Evolutionary conservation across 805 yeast genomes (phyloP).

Genomic region (Kregervanrija delftensis): DNA sequence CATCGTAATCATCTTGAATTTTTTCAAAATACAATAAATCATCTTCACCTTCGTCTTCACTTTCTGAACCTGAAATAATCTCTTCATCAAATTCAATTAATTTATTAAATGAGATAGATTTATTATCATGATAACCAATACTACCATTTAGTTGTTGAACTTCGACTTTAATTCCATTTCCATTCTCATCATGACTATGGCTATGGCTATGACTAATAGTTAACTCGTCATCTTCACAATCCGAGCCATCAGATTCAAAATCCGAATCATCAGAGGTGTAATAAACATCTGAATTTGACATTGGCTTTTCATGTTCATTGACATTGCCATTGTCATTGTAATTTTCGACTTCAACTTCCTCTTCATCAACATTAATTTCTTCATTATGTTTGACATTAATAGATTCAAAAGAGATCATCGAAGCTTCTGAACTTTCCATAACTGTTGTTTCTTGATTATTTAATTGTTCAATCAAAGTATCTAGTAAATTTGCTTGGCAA

Average conservation of each 20-base stretch:
- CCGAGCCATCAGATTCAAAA: constrained; percentile 23
- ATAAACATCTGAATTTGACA: constrained; percentile 3
- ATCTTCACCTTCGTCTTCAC: constrained; percentile 5
- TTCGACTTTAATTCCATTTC: neutral
- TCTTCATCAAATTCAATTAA: neutral
- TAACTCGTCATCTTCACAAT: constrained; percentile 17
- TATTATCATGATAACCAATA: constrained; percentile 5
- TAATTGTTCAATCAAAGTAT: constrained; percentile 51
- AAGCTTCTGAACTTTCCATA: constrained; percentile 12
- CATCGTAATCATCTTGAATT: neutral
- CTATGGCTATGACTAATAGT: neutral
- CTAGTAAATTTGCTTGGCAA: constrained; percentile 66
- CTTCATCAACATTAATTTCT: neutral
- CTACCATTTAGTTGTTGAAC: constrained; percentile 5
- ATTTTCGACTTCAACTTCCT: constrained; percentile 5
- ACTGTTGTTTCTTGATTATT: constrained; percentile 24
- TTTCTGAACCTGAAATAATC: neutral
- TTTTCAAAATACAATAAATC: constrained; percentile 1
- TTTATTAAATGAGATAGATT: neutral
- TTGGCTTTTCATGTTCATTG: neutral
- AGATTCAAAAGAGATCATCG: constrained; percentile 14
- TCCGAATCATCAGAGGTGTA: constrained; percentile 25
- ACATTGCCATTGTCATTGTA: constrained; percentile 8
- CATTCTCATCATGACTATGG: constrained; percentile 1
- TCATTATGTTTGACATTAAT: constrained; percentile 3